Conservation (phyloP, 139 green algal species). For the Ettlia oleoabundans region DNA sequence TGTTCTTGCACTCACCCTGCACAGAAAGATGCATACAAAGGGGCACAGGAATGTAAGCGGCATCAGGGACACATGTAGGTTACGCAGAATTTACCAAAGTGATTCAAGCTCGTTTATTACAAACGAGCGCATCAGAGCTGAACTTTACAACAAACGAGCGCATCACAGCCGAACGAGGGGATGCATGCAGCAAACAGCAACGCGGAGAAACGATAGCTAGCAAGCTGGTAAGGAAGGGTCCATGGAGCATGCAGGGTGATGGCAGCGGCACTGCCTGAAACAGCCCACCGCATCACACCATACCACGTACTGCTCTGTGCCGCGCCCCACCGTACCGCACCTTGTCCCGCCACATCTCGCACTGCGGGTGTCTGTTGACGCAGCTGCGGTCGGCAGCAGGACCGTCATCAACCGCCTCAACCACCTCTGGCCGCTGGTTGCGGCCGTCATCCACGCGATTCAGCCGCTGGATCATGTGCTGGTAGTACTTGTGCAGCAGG, state of each 20-base stretch:
- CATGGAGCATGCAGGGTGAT: not conserved
- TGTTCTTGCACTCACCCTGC: slow-evolving; percentile 34
- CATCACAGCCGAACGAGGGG: not conserved
- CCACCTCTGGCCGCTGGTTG: not conserved
- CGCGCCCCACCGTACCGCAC: not conserved
- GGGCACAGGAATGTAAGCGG: not conserved
- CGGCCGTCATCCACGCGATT: too few relatives aligned
- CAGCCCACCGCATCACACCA: not conserved
- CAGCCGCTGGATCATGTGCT: not conserved
- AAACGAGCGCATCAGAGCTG: too few relatives aligned
- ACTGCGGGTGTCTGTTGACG: slow-evolving; percentile 25
- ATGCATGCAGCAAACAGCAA: not conserved
- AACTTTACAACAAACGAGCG: not conserved
- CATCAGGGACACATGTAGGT: too few relatives aligned
- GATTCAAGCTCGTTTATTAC: too few relatives aligned
- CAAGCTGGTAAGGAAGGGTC: not conserved
- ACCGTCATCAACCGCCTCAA: slow-evolving; percentile 7
- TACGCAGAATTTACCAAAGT: too few relatives aligned
- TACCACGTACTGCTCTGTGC: not conserved
- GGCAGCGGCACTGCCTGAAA: not conserved
- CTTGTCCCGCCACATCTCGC: slow-evolving; percentile 8
- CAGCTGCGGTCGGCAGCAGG: not conserved
- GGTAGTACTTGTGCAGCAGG: slow-evolving; percentile 28
- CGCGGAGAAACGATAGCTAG: not conserved
- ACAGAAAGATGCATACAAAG: not conserved